Evolutionary conservation across 2,329 filamentous ascomycete genomes (phyloP).

Genomic region (Coniochaeta ligniaria): DNA sequence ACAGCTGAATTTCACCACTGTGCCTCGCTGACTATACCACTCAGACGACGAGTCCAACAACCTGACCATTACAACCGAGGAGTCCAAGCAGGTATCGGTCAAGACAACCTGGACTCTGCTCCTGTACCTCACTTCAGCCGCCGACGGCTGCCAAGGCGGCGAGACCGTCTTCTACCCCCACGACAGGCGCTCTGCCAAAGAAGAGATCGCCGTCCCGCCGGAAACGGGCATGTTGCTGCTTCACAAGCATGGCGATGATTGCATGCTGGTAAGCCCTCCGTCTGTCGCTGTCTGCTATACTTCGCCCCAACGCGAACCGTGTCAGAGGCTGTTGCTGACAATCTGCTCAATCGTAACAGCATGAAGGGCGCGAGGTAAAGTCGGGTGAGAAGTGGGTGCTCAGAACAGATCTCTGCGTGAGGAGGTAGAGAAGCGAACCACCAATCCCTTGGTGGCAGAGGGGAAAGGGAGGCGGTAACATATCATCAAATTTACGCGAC

Average conservation of each 20-base stretch:
- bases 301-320: background rate
- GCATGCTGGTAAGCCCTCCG: slow-evolving; percentile 56
- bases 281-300: background rate
- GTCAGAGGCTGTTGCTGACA: background rate
- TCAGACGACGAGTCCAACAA: slow-evolving; percentile 82
- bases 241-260: slow-evolving; percentile 84
- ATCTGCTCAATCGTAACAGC: slow-evolving; percentile 32
- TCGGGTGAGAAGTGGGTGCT: slow-evolving; percentile 88
- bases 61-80: slow-evolving; percentile 46
- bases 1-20: background rate
- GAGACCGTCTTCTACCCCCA: slow-evolving; percentile 90
- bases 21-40: background rate
- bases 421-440: slow-evolving; percentile 25
- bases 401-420: slow-evolving; percentile 71
- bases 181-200: slow-evolving; percentile 44
- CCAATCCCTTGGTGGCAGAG: background rate
- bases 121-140: slow-evolving; percentile 72
- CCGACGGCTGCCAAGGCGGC: slow-evolving; percentile 72
- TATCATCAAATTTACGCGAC: too few species aligned
- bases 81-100: slow-evolving; percentile 34
- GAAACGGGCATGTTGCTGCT: slow-evolving; percentile 82
- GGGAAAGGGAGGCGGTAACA: too few species aligned
- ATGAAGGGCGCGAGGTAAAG: slow-evolving; percentile 75
- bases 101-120: slow-evolving; percentile 89
- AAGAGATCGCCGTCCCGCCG: slow-evolving; percentile 64